These are phyloP conservation scores for Mycena capillaripes DNA, from an alignment of 768 basidiomycete species.

Conservation along the genomic window DNA sequence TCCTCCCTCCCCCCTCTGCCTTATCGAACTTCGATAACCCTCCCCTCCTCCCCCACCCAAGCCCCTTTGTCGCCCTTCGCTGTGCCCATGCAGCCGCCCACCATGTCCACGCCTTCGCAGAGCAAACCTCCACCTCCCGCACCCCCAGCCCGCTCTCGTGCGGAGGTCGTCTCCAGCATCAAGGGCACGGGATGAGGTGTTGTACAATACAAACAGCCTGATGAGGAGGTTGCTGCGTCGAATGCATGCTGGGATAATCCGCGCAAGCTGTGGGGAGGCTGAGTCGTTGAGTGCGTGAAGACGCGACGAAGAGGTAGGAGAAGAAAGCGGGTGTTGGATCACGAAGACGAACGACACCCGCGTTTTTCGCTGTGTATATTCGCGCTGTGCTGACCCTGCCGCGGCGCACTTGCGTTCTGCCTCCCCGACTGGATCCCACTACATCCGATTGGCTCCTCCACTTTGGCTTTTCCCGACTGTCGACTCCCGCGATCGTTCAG, in stretches of 20 bases:
- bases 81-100: slow-evolving; percentile 47
- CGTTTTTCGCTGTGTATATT: neutral
- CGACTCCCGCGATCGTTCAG: too few species aligned
- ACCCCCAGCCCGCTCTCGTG: neutral
- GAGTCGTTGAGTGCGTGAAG: neutral
- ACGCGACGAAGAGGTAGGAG: too few species aligned
- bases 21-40: too few species aligned
- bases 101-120: slow-evolving; percentile 71
- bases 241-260: neutral
- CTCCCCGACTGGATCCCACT: neutral
- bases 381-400: neutral
- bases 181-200: slow-evolving; percentile 28
- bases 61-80: slow-evolving; percentile 45
- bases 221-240: neutral
- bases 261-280: neutral
- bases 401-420: too few species aligned
- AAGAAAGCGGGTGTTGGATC: neutral
- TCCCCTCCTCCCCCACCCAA: too few species aligned
- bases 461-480: too few species aligned
- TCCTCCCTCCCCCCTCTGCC: too few species aligned
- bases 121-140: slow-evolving; percentile 46
- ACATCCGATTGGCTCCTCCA: neutral
- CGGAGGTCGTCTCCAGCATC: slow-evolving; percentile 19
- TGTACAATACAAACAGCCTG: slow-evolving; percentile 24
- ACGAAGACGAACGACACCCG: too few species aligned